phyloP scores from a whole-genome alignment of 345 rosid species.

The Populus tremula region DNA sequence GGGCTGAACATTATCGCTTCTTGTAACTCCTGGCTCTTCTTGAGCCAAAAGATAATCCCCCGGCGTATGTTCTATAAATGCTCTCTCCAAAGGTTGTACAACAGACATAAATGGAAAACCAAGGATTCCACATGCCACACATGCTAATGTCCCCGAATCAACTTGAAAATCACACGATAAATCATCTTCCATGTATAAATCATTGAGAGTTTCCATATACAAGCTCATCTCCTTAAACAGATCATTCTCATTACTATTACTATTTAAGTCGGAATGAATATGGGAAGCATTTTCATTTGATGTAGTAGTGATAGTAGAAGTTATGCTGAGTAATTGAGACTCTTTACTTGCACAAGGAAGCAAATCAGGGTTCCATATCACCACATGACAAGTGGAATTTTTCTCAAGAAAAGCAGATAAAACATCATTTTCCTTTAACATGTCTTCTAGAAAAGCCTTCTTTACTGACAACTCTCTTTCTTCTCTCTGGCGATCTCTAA shows the following conservation, averaged over 20 bases:
- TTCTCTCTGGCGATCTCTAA: constrained; percentile 88
- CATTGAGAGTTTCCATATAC: constrained; percentile 76
- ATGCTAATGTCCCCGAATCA: constrained; percentile 78
- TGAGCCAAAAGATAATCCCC: constrained; percentile 21
- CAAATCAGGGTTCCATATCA: constrained; percentile 79
- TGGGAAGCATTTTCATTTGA: constrained; percentile 33
- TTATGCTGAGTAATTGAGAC: constrained; percentile 34
- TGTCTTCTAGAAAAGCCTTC: constrained; percentile 86
- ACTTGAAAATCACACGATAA: constrained; percentile 82
- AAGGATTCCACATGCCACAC: constrained; percentile 97
- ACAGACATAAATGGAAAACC: constrained; percentile 99
- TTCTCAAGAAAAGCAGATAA: constrained; percentile 55
- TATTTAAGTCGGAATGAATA: constrained; percentile 35
- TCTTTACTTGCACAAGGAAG: constrained; percentile 59
- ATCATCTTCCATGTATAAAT: constrained; percentile 66
- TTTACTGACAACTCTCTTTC: constrained; percentile 86
- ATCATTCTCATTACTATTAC: constrained; percentile 30
- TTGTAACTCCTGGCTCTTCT: constrained; percentile 16
- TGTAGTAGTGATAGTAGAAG: constrained; percentile 27
- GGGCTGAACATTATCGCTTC: constrained; percentile 11
- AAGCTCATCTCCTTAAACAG: constrained; percentile 76
- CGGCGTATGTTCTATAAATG: constrained; percentile 34
- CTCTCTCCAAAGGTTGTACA: constrained; percentile 65
- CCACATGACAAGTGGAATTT: constrained; percentile 44
- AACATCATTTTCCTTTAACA: constrained; percentile 62